Evolutionary conservation across 2,329 filamentous ascomycete genomes (phyloP), one percentile per base, ranked within the genome.

Genomic region (Neophaeococcomyces aloes): DNA sequence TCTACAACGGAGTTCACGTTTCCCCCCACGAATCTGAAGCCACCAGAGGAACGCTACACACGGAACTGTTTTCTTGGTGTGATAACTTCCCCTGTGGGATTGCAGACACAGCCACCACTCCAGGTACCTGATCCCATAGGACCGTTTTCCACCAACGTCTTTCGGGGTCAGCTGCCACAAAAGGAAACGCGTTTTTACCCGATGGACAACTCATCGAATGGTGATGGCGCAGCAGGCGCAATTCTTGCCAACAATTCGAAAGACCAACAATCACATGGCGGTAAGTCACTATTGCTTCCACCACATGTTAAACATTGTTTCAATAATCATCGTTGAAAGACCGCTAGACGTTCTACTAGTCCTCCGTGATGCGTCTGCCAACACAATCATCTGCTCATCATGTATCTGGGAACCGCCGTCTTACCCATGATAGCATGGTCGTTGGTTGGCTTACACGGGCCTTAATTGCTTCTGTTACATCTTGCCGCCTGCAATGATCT

Each of bases 171-270:
- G 25, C 31, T 42, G 39, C 39, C 17, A 11, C 21, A 23, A 14
- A 30, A 35, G 31, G 13, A 10, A 27, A n/a, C 25, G 17, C 13
- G 17, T 31, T 7, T 10, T 29, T 31, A 10, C 30, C 33, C 35
- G 18, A 42, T 42, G 39, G 30, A 42, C 39, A 41, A 33, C 17
- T 33, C 38, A 41, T 35, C 29, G n/a, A 35, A 25, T n/a, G 3
- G 14, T 25, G 17, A 21, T 15, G n/a, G 25, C 39, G 39, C 30
- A 30, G 39, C 30, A 30, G 39, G 27, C 34, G 7, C 30, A 27
- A 13, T 19, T 42, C 14, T 14, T 35, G 21, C 39, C 17, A 25
- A 29, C 31, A 30, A 19, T 10, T 15, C 30, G 4, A 5, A 14
- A 19, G 39, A 42, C 8, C 29, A 42, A 15, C 39, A 34, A 18